Conservation (phyloP, 192 early-diverging fungal genomes). For the Umbelopsis isabellina region DNA sequence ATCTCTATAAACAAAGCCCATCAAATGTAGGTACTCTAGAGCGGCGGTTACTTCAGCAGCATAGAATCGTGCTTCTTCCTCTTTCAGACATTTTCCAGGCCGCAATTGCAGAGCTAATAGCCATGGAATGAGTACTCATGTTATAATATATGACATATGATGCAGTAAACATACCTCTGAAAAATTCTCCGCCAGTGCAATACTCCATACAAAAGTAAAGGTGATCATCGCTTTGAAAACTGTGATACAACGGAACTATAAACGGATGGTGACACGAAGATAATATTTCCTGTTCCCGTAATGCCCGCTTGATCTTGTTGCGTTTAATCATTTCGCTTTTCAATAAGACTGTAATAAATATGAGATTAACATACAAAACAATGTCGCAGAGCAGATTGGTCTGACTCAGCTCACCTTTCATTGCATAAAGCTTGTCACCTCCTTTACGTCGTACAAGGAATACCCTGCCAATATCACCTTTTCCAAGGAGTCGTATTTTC, state of each 20-base stretch:
- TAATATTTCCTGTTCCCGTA: slow-evolving; percentile 96
- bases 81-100: slow-evolving; percentile 86
- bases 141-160: background rate
- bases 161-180: slow-evolving; percentile 51
- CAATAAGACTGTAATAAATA: slow-evolving; percentile 60
- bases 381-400: too few species aligned
- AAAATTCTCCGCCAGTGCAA: slow-evolving; percentile 89
- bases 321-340: slow-evolving; percentile 97
- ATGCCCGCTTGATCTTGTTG: slow-evolving; percentile 95
- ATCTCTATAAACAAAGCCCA: slow-evolving; percentile 97
- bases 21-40: slow-evolving; percentile 94
- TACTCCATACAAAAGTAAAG: slow-evolving; percentile 92
- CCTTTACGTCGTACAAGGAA: slow-evolving; percentile 36
- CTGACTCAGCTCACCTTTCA: slow-evolving; percentile 30
- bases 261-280: slow-evolving; percentile 88
- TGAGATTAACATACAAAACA: background rate
- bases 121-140: background rate
- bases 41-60: slow-evolving; percentile 96
- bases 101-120: slow-evolving; percentile 76
- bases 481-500: slow-evolving; percentile 35
- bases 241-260: slow-evolving; percentile 90
- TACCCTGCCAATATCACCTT: slow-evolving; percentile 36
- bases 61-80: slow-evolving; percentile 95
- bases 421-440: slow-evolving; percentile 32
- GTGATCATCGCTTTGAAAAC: slow-evolving; percentile 84